A percentile compares a stretch with the other conserved stretches of the same genome.
phyloP scores from a whole-genome alignment of 23 red algal genomes.

The Gracilaria vermiculophylla region DNA sequence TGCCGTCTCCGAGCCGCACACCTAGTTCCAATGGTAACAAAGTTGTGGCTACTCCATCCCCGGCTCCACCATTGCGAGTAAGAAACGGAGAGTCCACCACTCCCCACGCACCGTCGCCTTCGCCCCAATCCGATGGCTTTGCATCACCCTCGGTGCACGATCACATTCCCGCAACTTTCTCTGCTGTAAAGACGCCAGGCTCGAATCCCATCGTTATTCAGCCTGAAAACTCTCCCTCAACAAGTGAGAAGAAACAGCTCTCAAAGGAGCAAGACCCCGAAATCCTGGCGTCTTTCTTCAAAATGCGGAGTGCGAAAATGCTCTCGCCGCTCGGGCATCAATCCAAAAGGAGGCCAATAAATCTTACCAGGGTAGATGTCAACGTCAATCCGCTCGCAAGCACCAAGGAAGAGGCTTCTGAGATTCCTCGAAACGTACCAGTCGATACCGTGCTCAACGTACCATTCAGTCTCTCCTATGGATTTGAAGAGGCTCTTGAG shows the following conservation, averaged over 20 bases:
- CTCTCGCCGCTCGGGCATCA: neutral
- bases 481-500: constrained; percentile 36
- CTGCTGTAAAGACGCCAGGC: constrained; percentile 20
- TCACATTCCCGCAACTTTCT: constrained; percentile 12
- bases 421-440: neutral
- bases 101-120: neutral
- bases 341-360: neutral
- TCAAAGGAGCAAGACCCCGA: neutral
- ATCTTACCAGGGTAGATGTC: constrained; percentile 2
- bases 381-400: constrained; percentile 18
- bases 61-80: neutral
- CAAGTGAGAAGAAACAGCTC: neutral
- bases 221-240: neutral
- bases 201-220: constrained; percentile 1
- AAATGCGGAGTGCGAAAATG: neutral
- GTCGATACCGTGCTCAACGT: constrained; percentile 1
- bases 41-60: neutral
- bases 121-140: neutral
- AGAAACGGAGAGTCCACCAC: neutral
- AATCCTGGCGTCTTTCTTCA: constrained; percentile 21
- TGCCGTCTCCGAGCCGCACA: neutral
- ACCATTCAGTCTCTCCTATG: constrained; percentile 6
- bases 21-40: constrained; percentile 1
- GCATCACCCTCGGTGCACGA: neutral
- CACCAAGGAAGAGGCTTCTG: neutral